Evolutionary conservation across 108 stramenopile species (phyloP).

Genomic region (Stephanodiscus minutulus): DNA sequence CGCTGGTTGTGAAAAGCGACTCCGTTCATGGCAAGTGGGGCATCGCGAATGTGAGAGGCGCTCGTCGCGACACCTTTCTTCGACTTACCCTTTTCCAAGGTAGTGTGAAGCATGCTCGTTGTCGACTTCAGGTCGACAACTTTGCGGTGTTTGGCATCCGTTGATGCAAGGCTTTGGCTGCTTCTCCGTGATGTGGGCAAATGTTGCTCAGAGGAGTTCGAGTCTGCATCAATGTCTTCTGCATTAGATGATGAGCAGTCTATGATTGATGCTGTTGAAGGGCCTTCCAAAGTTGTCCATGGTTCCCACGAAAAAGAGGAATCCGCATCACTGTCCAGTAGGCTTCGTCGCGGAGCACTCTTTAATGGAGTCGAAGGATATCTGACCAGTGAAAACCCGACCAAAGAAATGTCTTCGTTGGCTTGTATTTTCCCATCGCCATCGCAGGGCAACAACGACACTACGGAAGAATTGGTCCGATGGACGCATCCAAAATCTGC

Average conservation of each 20-base stretch:
- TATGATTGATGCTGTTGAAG: constrained; percentile 3
- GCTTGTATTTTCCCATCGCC: constrained; percentile 3
- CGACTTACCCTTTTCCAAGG: constrained; percentile 16
- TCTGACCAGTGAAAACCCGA: constrained; percentile 47
- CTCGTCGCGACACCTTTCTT: constrained; percentile 15
- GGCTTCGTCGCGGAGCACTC: neutral
- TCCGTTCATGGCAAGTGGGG: constrained; percentile 21
- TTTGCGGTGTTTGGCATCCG: constrained; percentile 22
- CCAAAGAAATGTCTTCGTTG: constrained; percentile 7
- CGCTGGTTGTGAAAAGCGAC: constrained; percentile 26
- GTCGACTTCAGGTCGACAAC: constrained; percentile 35
- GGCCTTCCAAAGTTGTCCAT: constrained; percentile 35
- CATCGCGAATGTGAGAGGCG: constrained; percentile 46
- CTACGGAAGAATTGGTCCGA: constrained; percentile 18
- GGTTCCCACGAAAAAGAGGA: constrained; percentile 18
- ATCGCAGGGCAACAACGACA: constrained; percentile 24
- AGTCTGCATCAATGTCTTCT: neutral
- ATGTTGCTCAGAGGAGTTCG: constrained; percentile 15
- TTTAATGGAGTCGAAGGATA: constrained; percentile 35
- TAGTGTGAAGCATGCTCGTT: constrained; percentile 33
- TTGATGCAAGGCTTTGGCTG: constrained; percentile 34
- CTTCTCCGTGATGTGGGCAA: constrained; percentile 41
- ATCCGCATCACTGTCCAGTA: constrained; percentile 6
- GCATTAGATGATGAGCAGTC: neutral
- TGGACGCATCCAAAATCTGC: constrained; percentile 23